Conservation (phyloP, 208 protist species). For the Leishmania turanica region DNA sequence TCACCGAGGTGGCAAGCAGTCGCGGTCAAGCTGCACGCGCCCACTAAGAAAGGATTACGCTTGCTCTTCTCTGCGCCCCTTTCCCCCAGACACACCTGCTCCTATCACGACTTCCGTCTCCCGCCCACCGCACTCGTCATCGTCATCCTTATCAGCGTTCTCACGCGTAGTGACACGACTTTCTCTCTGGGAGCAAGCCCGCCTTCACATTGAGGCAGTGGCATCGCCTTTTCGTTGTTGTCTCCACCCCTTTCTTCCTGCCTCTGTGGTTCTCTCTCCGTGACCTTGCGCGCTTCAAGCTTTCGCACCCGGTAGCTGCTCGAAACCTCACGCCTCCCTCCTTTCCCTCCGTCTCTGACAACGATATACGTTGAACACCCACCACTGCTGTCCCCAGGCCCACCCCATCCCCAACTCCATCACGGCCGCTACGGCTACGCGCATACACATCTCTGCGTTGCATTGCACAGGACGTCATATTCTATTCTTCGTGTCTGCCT, state of each 20-base stretch:
- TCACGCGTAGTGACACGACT: background rate
- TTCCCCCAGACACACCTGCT: background rate
- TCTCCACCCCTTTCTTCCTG: background rate
- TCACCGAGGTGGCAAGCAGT: background rate
- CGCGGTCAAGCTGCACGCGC: background rate
- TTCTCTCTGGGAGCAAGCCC: background rate
- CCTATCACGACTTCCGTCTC: background rate
- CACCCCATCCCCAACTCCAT: background rate
- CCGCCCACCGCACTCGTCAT: background rate
- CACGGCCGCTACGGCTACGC: background rate
- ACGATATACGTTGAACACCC: background rate
- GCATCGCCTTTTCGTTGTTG: background rate
- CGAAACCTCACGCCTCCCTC: background rate
- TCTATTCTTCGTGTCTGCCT: background rate
- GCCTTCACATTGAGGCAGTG: background rate
- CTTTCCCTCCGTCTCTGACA: background rate
- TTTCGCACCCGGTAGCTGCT: background rate
- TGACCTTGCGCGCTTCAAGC: background rate
- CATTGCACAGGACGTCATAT: background rate
- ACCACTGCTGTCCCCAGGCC: background rate
- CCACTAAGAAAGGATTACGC: background rate
- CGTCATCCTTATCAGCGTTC: background rate
- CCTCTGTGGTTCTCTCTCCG: background rate
- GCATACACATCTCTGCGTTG: background rate
- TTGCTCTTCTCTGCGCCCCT: too few relatives aligned